phyloP scores from a whole-genome alignment of 108 stramenopile genomes.

The Schizochytrium sp. region DNA sequence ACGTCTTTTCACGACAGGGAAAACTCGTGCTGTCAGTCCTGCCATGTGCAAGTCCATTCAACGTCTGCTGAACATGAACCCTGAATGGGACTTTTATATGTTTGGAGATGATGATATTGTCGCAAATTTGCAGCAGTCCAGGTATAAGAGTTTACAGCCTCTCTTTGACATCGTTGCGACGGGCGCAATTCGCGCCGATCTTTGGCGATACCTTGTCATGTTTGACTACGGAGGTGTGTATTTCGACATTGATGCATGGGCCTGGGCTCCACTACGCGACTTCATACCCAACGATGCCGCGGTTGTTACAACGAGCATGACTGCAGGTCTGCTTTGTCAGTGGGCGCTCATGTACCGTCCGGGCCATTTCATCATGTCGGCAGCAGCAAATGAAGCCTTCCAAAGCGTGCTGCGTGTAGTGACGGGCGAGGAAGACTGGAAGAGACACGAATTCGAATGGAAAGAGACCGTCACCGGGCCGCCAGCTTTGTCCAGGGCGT shows the following conservation, averaged over 20 bases:
- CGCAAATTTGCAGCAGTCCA: neutral
- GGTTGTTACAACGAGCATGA: neutral
- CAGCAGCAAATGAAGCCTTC: neutral
- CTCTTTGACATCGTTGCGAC: neutral
- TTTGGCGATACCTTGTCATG: neutral
- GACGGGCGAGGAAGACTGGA: too few species aligned
- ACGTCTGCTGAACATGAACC: neutral
- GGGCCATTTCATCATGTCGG: neutral
- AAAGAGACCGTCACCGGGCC: too few species aligned
- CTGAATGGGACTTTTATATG: neutral
- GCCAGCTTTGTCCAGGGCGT: too few species aligned
- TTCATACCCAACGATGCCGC: neutral
- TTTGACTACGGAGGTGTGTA: neutral
- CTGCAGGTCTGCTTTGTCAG: neutral
- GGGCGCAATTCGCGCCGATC: neutral
- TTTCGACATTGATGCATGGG: neutral
- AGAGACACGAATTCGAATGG: too few species aligned
- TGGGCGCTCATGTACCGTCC: neutral
- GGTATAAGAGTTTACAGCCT: neutral
- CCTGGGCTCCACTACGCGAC: neutral
- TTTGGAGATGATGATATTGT: neutral
- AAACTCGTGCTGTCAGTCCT: neutral
- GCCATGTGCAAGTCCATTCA: neutral
- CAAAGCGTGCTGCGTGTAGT: neutral
- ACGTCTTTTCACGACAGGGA: neutral